Evolutionary conservation across 1,284 basidiomycete species (phyloP).

Genomic region (Heterobasidion irregulare): DNA sequence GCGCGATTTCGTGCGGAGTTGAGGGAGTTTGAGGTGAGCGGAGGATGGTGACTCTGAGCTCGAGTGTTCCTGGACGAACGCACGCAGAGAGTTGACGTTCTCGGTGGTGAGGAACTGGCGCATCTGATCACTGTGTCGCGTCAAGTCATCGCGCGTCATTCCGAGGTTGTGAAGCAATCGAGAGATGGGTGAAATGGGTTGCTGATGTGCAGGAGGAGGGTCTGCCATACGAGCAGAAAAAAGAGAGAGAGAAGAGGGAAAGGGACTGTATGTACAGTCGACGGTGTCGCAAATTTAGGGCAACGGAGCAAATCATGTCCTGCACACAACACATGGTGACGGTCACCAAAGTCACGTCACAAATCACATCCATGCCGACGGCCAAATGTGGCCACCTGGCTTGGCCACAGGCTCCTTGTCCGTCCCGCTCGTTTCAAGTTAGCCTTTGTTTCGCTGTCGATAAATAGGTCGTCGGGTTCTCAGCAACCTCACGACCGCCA

Average conservation of each 20-base stretch:
- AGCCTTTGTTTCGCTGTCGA: too few species aligned
- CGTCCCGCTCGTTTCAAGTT: too few species aligned
- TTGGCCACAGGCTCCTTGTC: too few species aligned
- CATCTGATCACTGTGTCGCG: conserved; percentile 62
- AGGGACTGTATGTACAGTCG: not conserved
- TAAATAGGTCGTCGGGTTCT: too few species aligned
- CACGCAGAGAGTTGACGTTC: conserved; percentile 32
- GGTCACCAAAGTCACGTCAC: too few species aligned
- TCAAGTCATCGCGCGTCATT: conserved; percentile 62
- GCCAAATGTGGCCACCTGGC: too few species aligned
- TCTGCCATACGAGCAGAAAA: conserved; percentile 1
- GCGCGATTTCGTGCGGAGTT: conserved; percentile 30
- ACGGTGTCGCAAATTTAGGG: conserved; percentile 2
- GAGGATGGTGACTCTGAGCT: conserved; percentile 14
- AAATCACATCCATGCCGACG: too few species aligned
- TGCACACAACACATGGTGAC: too few species aligned
- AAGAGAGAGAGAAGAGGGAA: not conserved
- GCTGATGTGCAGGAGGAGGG: not conserved
- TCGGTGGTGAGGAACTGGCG: conserved; percentile 59
- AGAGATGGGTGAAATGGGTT: conserved; percentile 45
- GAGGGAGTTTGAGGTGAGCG: conserved; percentile 26
- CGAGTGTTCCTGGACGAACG: conserved; percentile 26
- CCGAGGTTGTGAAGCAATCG: conserved; percentile 58
- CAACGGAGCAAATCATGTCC: not conserved
- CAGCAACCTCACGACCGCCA: too few species aligned